Evolutionary conservation across 306 rosid species (phyloP).

Genomic region (Acacia confusa): DNA sequence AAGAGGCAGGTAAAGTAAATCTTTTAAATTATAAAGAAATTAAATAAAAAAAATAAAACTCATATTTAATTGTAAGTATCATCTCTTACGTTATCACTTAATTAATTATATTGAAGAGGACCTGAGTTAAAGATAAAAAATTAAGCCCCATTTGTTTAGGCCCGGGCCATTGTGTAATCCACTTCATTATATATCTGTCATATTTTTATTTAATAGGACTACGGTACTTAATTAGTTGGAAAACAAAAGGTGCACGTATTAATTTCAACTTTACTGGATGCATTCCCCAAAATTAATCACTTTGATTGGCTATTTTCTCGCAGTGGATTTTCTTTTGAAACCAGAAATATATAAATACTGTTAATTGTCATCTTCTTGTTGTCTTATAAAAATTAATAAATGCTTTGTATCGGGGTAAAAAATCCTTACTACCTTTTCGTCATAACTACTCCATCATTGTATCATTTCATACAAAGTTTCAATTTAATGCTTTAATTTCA

Average conservation of each 20-base stretch:
- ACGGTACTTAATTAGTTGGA: neutral
- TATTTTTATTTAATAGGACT: neutral
- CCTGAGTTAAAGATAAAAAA: neutral
- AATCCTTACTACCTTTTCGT: too few relatives aligned
- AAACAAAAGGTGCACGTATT: too few relatives aligned
- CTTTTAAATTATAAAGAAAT: neutral
- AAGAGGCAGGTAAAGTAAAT: too few relatives aligned
- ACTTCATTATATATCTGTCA: neutral
- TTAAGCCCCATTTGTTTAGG: neutral
- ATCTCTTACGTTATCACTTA: neutral
- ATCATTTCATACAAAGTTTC: too few relatives aligned
- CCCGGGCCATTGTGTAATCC: neutral
- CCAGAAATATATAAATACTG: neutral
- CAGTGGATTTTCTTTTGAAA: neutral
- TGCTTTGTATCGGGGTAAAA: too few relatives aligned
- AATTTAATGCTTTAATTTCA: too few relatives aligned
- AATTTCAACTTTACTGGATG: neutral
- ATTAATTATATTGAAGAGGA: too few relatives aligned
- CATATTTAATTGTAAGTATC: neutral
- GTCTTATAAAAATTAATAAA: too few relatives aligned
- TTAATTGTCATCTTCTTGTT: too few relatives aligned
- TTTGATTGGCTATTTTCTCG: neutral
- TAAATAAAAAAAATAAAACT: too few relatives aligned
- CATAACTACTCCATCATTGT: too few relatives aligned
- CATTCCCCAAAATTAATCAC: neutral